Percentiles rank a stretch among this genome's conserved stretches.
Conservation (phyloP, 2,329 filamentous ascomycete genomes). For the Alternaria metachromatica region DNA sequence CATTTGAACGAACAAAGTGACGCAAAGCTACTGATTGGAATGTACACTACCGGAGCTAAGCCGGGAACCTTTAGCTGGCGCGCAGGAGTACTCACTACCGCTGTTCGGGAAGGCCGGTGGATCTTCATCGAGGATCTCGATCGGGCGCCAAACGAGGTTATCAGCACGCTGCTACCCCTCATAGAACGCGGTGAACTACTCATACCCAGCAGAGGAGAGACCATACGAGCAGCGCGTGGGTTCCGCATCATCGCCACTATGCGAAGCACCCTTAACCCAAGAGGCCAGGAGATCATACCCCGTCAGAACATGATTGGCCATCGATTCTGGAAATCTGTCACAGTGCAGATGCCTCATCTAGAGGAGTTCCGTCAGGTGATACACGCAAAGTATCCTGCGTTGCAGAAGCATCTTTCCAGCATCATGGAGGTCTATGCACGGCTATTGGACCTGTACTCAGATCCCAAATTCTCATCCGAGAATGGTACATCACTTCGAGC, state of each 20-base stretch:
- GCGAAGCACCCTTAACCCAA: slow-evolving; percentile 69
- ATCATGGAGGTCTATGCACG: slow-evolving; percentile 65
- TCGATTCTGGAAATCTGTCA: slow-evolving; percentile 84
- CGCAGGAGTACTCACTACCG: slow-evolving; percentile 89
- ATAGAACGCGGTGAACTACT: slow-evolving; percentile 92
- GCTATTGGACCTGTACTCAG: slow-evolving; percentile 49
- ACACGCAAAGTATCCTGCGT: slow-evolving; percentile 70
- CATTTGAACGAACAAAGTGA: slow-evolving; percentile 99
- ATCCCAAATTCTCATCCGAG: slow-evolving; percentile 57
- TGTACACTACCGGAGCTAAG: slow-evolving; percentile 88
- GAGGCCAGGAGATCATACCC: slow-evolving; percentile 74
- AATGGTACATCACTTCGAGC: slow-evolving; percentile 66
- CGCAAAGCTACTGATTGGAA: slow-evolving; percentile 91
- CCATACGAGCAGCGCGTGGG: slow-evolving; percentile 78
- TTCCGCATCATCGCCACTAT: slow-evolving; percentile 95
- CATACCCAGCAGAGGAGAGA: slow-evolving; percentile 88
- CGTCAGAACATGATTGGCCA: slow-evolving; percentile 75
- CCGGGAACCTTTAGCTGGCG: slow-evolving; percentile 93
- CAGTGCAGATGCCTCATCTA: slow-evolving; percentile 69
- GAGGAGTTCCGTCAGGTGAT: slow-evolving; percentile 79
- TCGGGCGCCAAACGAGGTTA: slow-evolving; percentile 90
- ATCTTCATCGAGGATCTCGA: slow-evolving; percentile 97
- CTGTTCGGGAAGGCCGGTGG: slow-evolving; percentile 93
- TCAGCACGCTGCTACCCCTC: slow-evolving; percentile 89
- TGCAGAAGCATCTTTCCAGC: slow-evolving; percentile 63